Conservation (phyloP, 2,329 filamentous ascomycete species). For the Thelonectria olida region DNA sequence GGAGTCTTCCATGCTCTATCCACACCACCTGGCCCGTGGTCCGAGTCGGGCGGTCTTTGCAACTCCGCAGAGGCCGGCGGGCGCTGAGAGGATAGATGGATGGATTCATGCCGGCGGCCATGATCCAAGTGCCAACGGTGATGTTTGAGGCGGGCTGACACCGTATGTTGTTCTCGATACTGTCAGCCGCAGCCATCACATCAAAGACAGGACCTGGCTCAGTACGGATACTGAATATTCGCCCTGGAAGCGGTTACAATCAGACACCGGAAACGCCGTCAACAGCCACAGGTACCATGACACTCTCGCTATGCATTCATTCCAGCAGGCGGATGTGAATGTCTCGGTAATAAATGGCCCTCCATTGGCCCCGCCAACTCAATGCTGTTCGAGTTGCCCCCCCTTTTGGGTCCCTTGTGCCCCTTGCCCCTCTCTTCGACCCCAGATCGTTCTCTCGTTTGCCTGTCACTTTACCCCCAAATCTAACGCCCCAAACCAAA, state of each 20-base stretch:
- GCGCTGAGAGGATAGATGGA: background rate
- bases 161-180: too few species aligned
- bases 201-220: too few species aligned
- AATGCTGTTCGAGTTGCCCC: conserved; percentile 13
- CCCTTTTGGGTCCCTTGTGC: conserved; percentile 26
- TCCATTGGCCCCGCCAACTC: conserved; percentile 29
- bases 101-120: too few species aligned
- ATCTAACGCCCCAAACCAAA: conserved; percentile 27
- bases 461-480: conserved; percentile 16
- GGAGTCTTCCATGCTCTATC: too few species aligned
- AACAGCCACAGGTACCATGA: too few species aligned
- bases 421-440: conserved; percentile 30
- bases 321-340: background rate
- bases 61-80: conserved; percentile 18
- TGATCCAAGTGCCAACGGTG: too few species aligned
- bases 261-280: too few species aligned
- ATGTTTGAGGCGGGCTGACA: too few species aligned
- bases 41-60: conserved; percentile 5
- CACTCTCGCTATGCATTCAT: too few species aligned
- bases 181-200: too few species aligned
- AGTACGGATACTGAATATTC: too few species aligned
- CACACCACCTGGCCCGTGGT: conserved; percentile 15
- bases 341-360: conserved; percentile 27
- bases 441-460: conserved; percentile 31
- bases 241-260: too few species aligned